Percentiles rank a stretch among this genome's conserved stretches.
phyloP scores from a whole-genome alignment of 139 green algal genomes.

The Chlamydomonas urium region DNA sequence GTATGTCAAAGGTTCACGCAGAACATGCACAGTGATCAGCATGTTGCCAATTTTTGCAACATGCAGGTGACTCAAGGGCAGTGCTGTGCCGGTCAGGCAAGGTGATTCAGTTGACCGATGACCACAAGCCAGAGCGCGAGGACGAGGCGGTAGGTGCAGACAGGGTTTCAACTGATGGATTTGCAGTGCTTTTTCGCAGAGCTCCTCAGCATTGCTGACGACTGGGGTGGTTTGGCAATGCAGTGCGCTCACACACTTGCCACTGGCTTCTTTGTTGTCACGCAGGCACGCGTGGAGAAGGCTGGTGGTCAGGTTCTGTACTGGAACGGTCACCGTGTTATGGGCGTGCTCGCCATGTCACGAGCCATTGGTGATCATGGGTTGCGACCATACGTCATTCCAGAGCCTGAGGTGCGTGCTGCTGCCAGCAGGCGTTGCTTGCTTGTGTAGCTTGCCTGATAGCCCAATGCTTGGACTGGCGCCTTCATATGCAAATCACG shows the following conservation, averaged over 20 bases:
- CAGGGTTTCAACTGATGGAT: not conserved
- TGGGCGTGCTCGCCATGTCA: constrained; percentile 79
- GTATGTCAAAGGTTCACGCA: too few species aligned
- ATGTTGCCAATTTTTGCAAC: too few species aligned
- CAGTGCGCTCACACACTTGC: too few species aligned
- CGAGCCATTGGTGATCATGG: constrained; percentile 71
- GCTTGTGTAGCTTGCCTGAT: not conserved
- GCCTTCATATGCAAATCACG: not conserved
- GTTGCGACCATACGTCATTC: constrained; percentile 65
- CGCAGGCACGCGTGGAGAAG: constrained; percentile 61
- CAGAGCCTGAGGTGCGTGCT: constrained; percentile 68
- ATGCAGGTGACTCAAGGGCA: constrained; percentile 54
- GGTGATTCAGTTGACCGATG: constrained; percentile 59
- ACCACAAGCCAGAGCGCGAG: constrained; percentile 46
- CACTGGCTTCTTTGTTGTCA: not conserved
- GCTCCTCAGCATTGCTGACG: too few species aligned
- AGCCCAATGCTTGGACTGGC: not conserved
- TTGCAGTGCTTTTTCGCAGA: too few species aligned
- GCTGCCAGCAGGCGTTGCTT: not conserved
- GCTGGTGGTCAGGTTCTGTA: constrained; percentile 75
- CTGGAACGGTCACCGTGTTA: constrained; percentile 76
- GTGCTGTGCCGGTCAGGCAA: constrained; percentile 52
- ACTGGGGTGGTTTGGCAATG: too few species aligned
- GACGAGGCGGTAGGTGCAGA: not conserved
- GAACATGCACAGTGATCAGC: too few species aligned